These are phyloP conservation scores for Hysterangium stoloniferum DNA, from an alignment of 768 basidiomycete genomes.

Conservation along the genomic window DNA sequence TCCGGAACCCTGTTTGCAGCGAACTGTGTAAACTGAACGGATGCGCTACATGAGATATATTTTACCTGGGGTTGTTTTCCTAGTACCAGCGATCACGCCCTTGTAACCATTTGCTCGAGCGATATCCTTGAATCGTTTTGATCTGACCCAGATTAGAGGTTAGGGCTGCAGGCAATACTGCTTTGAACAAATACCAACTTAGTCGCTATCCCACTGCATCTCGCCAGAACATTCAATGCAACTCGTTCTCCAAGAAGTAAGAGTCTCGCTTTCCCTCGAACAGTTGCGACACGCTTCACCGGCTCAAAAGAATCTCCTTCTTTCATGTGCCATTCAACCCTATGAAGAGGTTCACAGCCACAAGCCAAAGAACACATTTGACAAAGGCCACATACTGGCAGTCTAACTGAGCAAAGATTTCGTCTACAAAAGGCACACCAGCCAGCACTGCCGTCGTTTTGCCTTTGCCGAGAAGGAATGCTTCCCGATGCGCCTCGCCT, in stretches of 20 bases:
- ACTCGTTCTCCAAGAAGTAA: constrained; percentile 88
- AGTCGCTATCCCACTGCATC: constrained; percentile 96
- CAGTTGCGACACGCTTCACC: constrained; percentile 81
- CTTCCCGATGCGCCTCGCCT: constrained; percentile 79
- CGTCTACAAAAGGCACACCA: constrained; percentile 91
- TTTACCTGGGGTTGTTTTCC: constrained; percentile 91
- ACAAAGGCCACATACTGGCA: constrained; percentile 68
- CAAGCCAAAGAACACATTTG: not conserved
- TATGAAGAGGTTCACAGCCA: constrained; percentile 25
- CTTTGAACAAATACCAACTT: constrained; percentile 56
- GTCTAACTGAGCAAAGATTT: constrained; percentile 81
- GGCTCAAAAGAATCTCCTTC: constrained; percentile 83
- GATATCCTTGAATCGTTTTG: constrained; percentile 70
- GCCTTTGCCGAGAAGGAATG: constrained; percentile 88
- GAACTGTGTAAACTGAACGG: not conserved
- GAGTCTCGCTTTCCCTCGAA: constrained; percentile 80
- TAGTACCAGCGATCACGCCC: constrained; percentile 88
- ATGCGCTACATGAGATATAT: no score
- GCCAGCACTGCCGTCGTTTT: constrained; percentile 73
- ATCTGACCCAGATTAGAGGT: constrained; percentile 42
- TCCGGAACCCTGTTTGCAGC: constrained; percentile 60
- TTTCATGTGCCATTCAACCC: constrained; percentile 87
- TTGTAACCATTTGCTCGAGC: constrained; percentile 73
- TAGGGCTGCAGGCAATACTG: not conserved
- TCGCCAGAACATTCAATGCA: constrained; percentile 85